Conservation (phyloP, 2,329 filamentous ascomycete genomes). For the Colletotrichum tamarilloi region DNA sequence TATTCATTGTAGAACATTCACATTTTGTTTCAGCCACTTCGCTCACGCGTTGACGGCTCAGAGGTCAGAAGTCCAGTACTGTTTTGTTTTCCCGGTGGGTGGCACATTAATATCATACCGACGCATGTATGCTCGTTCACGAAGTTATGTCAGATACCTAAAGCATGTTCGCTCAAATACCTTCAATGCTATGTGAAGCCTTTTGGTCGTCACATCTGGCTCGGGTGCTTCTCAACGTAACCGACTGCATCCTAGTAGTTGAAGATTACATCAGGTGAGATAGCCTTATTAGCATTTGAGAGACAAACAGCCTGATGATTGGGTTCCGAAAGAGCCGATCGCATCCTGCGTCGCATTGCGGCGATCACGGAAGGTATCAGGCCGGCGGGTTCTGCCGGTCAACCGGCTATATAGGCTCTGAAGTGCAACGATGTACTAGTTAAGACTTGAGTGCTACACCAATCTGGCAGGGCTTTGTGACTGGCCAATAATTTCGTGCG, state of each 20-base stretch:
- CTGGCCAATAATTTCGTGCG: not conserved
- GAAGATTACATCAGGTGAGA: not conserved
- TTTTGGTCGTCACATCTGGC: not conserved
- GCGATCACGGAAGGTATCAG: constrained; percentile 6
- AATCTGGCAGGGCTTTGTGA: not conserved
- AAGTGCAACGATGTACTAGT: constrained; percentile 1
- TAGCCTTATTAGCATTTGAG: not conserved
- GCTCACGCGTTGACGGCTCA: not conserved
- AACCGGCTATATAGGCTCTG: constrained; percentile 12
- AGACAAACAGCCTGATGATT: not conserved
- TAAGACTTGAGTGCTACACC: not conserved
- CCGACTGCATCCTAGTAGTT: no score
- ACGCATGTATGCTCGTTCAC: not conserved
- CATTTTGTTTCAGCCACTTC: not conserved
- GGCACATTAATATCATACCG: not conserved
- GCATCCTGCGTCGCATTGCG: not conserved
- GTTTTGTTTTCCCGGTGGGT: not conserved
- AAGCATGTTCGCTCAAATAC: not conserved
- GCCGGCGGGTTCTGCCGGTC: constrained; percentile 22
- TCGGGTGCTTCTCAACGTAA: no score
- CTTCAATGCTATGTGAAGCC: not conserved
- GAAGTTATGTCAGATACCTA: not conserved
- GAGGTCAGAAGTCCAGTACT: not conserved
- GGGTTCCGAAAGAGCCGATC: no score
- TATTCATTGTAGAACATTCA: not conserved